Percentiles rank a stretch among this genome's conserved stretches.
Evolutionary conservation across 2,329 filamentous ascomycete genomes (phyloP).

Genomic region (Epichloe elymi): DNA sequence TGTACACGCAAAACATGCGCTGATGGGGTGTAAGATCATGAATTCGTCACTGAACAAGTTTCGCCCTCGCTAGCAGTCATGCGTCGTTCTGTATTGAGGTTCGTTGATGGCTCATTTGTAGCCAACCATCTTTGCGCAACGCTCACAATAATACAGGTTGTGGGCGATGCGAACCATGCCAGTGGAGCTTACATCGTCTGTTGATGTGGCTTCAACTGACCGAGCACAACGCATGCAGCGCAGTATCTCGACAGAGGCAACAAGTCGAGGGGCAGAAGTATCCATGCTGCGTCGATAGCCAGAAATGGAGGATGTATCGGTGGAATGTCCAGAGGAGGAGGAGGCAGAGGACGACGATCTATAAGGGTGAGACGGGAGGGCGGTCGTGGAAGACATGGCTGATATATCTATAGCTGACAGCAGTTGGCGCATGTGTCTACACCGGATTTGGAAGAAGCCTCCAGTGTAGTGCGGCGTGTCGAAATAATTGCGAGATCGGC

Average conservation of each 20-base stretch:
- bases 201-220: slow-evolving; percentile 46
- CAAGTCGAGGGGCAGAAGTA: slow-evolving; percentile 23
- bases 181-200: slow-evolving; percentile 42
- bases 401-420: slow-evolving; percentile 3
- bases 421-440: not conserved
- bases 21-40: not conserved
- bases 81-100: not conserved
- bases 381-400: slow-evolving; percentile 7
- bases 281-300: slow-evolving; percentile 36
- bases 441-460: not conserved
- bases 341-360: slow-evolving; percentile 17
- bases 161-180: slow-evolving; percentile 54
- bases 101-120: slow-evolving; percentile 35
- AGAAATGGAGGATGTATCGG: slow-evolving; percentile 16
- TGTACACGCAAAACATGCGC: not conserved
- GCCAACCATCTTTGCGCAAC: slow-evolving; percentile 50
- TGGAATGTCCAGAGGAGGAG: slow-evolving; percentile 30
- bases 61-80: not conserved
- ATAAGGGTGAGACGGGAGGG: slow-evolving; percentile 9
- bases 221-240: slow-evolving; percentile 50
- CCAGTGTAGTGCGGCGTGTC: not conserved
- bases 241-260: slow-evolving; percentile 44
- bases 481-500: not conserved
- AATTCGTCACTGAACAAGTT: not conserved
- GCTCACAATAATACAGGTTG: slow-evolving; percentile 53